phyloP scores from a whole-genome alignment of 768 basidiomycete species.

The Xerocomus spinulosus region DNA sequence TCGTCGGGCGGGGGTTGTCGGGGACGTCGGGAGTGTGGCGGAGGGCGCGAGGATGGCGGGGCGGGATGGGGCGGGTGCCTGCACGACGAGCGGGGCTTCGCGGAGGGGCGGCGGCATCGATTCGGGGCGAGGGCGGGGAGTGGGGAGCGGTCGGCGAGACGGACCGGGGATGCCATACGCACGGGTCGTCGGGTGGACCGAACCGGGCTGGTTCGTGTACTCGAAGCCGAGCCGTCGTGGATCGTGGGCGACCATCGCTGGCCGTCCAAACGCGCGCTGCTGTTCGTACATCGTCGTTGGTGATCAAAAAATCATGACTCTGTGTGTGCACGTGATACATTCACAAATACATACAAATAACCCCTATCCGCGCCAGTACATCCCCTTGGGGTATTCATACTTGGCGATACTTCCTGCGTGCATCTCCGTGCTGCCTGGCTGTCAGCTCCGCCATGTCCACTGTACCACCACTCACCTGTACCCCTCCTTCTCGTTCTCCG shows the following conservation, averaged over 20 bases:
- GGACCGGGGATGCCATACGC: conserved; percentile 14
- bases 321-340: background rate
- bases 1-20: conserved; percentile 14
- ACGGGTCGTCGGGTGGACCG: conserved; percentile 6
- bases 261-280: conserved; percentile 10
- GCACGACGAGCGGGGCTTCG: conserved; percentile 20
- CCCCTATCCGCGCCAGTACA: conserved; percentile 8
- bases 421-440: conserved; percentile 67
- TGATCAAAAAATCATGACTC: conserved; percentile 7
- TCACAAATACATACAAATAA: conserved; percentile 20
- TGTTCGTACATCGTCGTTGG: conserved; percentile 24
- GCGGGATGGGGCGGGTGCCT: conserved; percentile 30
- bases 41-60: conserved; percentile 26
- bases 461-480: conserved; percentile 40
- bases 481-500: conserved; percentile 64
- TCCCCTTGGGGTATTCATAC: conserved; percentile 77
- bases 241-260: conserved; percentile 11
- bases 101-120: conserved; percentile 21
- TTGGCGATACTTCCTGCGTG: conserved; percentile 67
- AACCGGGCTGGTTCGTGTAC: conserved; percentile 13
- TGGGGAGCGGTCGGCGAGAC: conserved; percentile 27
- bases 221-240: conserved; percentile 12
- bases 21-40: conserved; percentile 15
- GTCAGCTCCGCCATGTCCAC: conserved; percentile 9
- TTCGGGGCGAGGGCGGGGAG: conserved; percentile 26